Evolutionary conservation across 768 basidiomycete genomes (phyloP), one percentile per base, ranked within the genome.

Genomic region (Rubroboletus satanas): DNA sequence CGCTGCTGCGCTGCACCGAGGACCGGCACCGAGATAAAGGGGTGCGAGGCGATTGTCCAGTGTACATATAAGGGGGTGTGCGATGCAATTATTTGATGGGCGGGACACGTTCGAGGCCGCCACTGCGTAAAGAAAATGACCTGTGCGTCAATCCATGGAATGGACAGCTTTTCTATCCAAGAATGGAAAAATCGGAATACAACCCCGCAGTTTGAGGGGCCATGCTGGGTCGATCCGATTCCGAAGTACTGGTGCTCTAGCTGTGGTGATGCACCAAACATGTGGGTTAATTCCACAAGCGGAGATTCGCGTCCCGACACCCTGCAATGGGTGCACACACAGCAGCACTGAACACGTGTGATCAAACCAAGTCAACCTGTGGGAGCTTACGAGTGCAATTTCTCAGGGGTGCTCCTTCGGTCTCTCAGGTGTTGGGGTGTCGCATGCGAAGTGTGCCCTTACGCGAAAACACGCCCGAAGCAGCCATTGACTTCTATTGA

Each of bases 171-270:
- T 23, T n/a, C 15, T 26, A 14, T 45, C 41, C 49, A 35, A 21
- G 49, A 54, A 62, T 46, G 60, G 52, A 31, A 63, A 36, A 5
- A 14, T 47, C 54, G 51, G 33, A 57, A 55, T 59, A 49, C 36
- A 64, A 60, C 54, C 59, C 64, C 68, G 66, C 68, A 70, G 67
- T 70, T 68, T 66, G 68, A 60, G 67, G 58, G 68, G 52, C 52
- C 49, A 39, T 45, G 54, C 60, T 61, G 47, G 49, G 56, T 52
- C 66, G 66, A 69, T 69, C 66, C 54, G 62, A 68, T 54, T 21
- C 54, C 54, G 59, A 60, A 54, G 52, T 32, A 54, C 21, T 4
- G 59, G 54, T 53, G 6, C 45, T 49, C 28, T 38, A 45, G 50
- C 26, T 26, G 26, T 57, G 49, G n/a, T 57, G 45, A 49, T 38